Conservation (phyloP, 306 rosid genomes). For the Potentilla sterilis region DNA sequence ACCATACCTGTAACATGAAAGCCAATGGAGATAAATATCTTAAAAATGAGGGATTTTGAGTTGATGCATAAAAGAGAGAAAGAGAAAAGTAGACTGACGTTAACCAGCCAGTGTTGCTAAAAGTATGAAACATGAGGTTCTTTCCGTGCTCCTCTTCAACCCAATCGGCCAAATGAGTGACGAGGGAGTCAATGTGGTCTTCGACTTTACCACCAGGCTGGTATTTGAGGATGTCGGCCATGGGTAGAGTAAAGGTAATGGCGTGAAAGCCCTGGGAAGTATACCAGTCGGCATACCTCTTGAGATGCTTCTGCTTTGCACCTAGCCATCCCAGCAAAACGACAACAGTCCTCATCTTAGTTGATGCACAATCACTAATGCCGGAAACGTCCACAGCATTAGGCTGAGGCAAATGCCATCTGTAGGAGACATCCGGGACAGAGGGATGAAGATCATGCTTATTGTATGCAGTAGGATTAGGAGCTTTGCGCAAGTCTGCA, state of each 20-base stretch:
- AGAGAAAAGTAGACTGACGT: slow-evolving; percentile 48
- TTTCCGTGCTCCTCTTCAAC: slow-evolving; percentile 83
- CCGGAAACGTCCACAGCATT: slow-evolving; percentile 39
- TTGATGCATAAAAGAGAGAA: neutral
- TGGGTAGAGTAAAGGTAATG: slow-evolving; percentile 88
- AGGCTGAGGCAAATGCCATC: slow-evolving; percentile 92
- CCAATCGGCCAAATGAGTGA: slow-evolving; percentile 83
- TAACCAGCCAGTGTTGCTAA: slow-evolving; percentile 99
- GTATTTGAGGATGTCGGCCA: slow-evolving; percentile 72
- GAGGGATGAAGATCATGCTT: slow-evolving; percentile 23
- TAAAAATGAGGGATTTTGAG: slow-evolving; percentile 6
- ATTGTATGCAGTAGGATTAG: slow-evolving; percentile 34
- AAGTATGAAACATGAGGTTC: slow-evolving; percentile 88
- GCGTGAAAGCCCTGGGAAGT: slow-evolving; percentile 87
- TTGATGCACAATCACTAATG: slow-evolving; percentile 41
- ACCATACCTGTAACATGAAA: slow-evolving; percentile 63
- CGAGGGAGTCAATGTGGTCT: slow-evolving; percentile 70
- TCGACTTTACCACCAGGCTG: slow-evolving; percentile 83
- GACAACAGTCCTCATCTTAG: slow-evolving; percentile 78
- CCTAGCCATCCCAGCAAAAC: slow-evolving; percentile 97
- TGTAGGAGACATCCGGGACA: slow-evolving; percentile 60
- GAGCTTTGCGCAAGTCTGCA: slow-evolving; percentile 50
- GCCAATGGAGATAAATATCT: neutral
- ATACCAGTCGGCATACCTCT: slow-evolving; percentile 89
- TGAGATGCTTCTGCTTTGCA: slow-evolving; percentile 90